A percentile compares a stretch with the other conserved stretches of the same genome.
phyloP scores from a whole-genome alignment of 352 stramenopile species.

The Phytophthora melonis region DNA sequence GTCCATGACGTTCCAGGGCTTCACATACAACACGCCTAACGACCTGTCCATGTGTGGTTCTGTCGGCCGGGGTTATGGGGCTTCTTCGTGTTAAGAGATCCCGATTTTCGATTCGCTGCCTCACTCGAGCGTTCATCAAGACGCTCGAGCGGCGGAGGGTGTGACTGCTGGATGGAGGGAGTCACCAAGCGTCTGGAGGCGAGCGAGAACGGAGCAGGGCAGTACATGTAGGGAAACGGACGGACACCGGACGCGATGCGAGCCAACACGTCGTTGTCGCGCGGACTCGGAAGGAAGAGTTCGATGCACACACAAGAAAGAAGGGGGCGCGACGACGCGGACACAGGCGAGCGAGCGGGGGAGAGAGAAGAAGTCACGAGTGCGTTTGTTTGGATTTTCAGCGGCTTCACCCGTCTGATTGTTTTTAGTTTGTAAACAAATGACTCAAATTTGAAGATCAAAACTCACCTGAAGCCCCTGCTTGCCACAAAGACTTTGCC shows the following conservation, averaged over 20 bases:
- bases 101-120: conserved; percentile 11
- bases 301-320: conserved; percentile 34
- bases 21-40: conserved; percentile 92
- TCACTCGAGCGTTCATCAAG: conserved; percentile 25
- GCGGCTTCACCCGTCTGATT: conserved; percentile 30
- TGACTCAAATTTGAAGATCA: conserved; percentile 48
- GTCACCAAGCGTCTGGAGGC: conserved; percentile 12
- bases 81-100: conserved; percentile 23
- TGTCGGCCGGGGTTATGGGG: conserved; percentile 61
- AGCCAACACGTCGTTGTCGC: conserved; percentile 13
- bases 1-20: conserved; percentile 91
- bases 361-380: conserved; percentile 37
- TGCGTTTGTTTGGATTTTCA: conserved; percentile 49
- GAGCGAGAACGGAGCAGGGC: conserved; percentile 19
- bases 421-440: conserved; percentile 52
- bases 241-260: conserved; percentile 15
- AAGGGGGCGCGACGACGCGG: conserved; percentile 1
- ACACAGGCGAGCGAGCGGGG: conserved; percentile 9
- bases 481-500: neutral
- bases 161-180: conserved; percentile 35
- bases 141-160: conserved; percentile 8
- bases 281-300: conserved; percentile 32
- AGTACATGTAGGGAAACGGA: conserved; percentile 30
- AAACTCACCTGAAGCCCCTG: neutral
- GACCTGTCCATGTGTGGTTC: conserved; percentile 83